Evolutionary conservation across 169 alveolate species (phyloP), one percentile per base, ranked within the genome.

Genomic region (Theileria parva): DNA sequence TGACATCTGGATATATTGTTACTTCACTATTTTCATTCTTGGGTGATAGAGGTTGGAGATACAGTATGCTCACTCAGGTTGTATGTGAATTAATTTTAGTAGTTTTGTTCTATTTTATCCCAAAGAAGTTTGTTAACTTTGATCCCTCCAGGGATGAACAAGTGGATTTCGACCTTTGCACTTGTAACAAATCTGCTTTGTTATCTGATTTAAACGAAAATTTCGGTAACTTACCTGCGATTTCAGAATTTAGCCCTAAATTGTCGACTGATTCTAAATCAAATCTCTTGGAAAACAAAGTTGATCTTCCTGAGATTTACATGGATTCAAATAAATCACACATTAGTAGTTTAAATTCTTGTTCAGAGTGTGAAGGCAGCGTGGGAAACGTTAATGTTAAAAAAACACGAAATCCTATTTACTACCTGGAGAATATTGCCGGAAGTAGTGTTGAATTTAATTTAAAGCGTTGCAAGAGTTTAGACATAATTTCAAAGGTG

Each of bases 1-100:
- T 88, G 65, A 88, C 88, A 32, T 48, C 88, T 32, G 95, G 95
- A 15, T 91, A 91, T 66, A 59, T 89, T 1, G 71, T 86, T 15
- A 77, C 91, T 2, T 80, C 91, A 25, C 13, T 85, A 9, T 48
- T 78, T 32, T 17, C 30, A 5, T 11, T 15, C 27, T 15, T 30
- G 0, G 78, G 78, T 8, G 59, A 27, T 12, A 17, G 30, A 8
- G 77, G 81, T 28, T 85, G 91, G 91, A 77, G 91, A 19, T 60
- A 59, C 57, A 77, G 87, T 27, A 69, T 85, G 32, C 59, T 37
- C 5, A 50, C 75, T 21, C 91, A 85, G 68, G 19, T 59, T 39
- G 57, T 23, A 12, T 48, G 63, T 21, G 53, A 75, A 23, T 13
- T 63, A 11, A 11, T 77, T 17, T 53, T 77, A 19, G 28, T 57